Evolutionary conservation across 129 eudicot species (phyloP).

Genomic region (Apium graveolens): DNA sequence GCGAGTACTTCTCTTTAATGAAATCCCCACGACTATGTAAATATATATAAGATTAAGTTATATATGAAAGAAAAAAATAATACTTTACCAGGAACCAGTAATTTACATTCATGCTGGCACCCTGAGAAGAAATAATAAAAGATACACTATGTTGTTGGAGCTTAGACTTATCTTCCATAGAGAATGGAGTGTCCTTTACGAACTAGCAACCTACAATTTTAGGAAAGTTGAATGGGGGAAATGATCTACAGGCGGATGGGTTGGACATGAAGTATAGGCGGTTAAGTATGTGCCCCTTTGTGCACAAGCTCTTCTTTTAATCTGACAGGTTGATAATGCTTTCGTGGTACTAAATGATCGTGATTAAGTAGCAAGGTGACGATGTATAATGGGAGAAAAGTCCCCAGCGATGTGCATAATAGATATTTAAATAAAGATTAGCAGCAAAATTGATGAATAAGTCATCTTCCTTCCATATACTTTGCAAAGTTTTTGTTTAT

Average conservation of each 20-base stretch:
- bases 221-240: not conserved
- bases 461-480: constrained; percentile 16
- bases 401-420: not conserved
- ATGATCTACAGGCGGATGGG: not conserved
- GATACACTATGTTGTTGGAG: not conserved
- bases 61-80: constrained; percentile 14
- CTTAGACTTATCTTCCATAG: not conserved
- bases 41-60: not conserved
- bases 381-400: not conserved
- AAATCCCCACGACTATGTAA: constrained; percentile 7
- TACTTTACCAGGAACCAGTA: constrained; percentile 53
- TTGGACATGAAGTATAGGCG: not conserved
- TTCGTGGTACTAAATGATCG: not conserved
- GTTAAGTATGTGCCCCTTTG: not conserved
- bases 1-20: constrained; percentile 37
- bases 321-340: not conserved
- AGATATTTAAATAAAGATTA: not conserved
- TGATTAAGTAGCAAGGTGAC: not conserved
- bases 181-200: not conserved
- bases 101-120: constrained; percentile 61
- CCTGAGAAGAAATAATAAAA: constrained; percentile 63
- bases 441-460: constrained; percentile 9
- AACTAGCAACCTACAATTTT: constrained; percentile 4
- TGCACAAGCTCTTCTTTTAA: not conserved
- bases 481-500: not conserved